Base-by-base conservation (phyloP, 2,329 filamentous ascomycete species). In the Aspergillus tanneri region DNA sequence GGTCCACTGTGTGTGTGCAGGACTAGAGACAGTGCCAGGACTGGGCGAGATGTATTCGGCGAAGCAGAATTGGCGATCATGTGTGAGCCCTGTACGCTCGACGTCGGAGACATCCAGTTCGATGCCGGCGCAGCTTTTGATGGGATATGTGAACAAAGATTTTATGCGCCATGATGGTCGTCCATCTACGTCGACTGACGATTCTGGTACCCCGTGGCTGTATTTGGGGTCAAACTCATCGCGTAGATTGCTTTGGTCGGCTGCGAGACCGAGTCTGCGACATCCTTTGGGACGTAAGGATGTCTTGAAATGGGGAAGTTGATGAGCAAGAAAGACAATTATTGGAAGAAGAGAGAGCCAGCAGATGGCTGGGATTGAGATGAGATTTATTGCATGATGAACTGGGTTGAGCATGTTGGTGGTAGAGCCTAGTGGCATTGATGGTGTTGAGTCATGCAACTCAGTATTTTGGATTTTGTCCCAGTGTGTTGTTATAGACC, bases 11-110 rank as follows among this genome's bases (percentile, higher is more conserved):
- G 21, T 23, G 1, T 9, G 8, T 3, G 21, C 18, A 7, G 12
- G 35, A n/a, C 7, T 19, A 19, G 22, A 7, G 22, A 9, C 24
- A 42, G 34, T 39, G 46, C 44, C 49, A 8, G 41, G 44, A 43
- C 66, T 59, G 25, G 67, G 66, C 4, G 69, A 69, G 27, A 73
- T 65, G 32, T 76, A 66, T 67, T 91, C 86, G 2, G 87, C 90
- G 64, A 96, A 88, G 39, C 83, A 86, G 73, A 90, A 95, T 57
- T 92, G 81, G 5, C 90, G 82, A 69, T 96, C 90, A 67, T 86
- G 87, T 64, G 86, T 80, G 47, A 95, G 76, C 2, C 90, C 90
- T 2, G 81, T 82, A 5, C 81, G 73, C 37, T 88, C 70, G 12
- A 93, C 77, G 45, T 81, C 79, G 50, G 81, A 81, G 52, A 77